Conservation (phyloP, 768 basidiomycete genomes). For the Tubosaeta sp. region DNA sequence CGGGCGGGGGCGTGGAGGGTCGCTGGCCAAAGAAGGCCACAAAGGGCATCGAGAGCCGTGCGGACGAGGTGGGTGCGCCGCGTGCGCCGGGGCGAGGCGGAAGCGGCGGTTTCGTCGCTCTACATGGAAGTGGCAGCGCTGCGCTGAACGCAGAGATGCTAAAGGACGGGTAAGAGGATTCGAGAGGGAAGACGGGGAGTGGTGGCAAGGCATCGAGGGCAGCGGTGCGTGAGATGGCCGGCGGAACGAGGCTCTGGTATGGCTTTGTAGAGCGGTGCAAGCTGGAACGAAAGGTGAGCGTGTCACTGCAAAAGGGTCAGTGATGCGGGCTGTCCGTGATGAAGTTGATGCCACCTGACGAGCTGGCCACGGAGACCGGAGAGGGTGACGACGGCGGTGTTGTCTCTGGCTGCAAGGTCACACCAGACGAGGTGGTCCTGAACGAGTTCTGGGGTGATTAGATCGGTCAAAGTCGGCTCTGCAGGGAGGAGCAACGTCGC, state of each 20-base stretch:
- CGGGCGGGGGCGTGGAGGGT: constrained; percentile 26
- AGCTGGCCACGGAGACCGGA: constrained; percentile 79
- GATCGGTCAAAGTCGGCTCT: constrained; percentile 48
- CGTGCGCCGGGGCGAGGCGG: constrained; percentile 34
- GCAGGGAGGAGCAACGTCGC: constrained; percentile 77
- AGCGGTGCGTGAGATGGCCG: constrained; percentile 32
- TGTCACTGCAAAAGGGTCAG: constrained; percentile 25
- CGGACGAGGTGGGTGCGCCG: constrained; percentile 20
- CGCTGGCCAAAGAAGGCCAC: constrained; percentile 68
- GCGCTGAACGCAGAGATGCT: constrained; percentile 38
- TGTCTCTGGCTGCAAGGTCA: constrained; percentile 44
- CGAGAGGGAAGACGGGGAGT: constrained; percentile 39
- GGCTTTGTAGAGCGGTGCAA: constrained; percentile 38
- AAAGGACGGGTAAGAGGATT: constrained; percentile 46
- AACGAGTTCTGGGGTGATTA: constrained; percentile 69
- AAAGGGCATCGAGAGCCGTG: constrained; percentile 69
- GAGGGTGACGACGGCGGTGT: constrained; percentile 63
- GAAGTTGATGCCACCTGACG: constrained; percentile 45
- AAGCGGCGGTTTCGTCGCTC: constrained; percentile 47
- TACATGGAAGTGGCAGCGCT: constrained; percentile 31
- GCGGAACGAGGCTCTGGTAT: constrained; percentile 36
- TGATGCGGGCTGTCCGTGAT: constrained; percentile 28
- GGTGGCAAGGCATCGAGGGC: constrained; percentile 49
- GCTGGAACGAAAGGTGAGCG: constrained; percentile 42
- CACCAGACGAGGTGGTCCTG: constrained; percentile 78